Evolutionary conservation across 805 yeast genomes (phyloP), one percentile per base, ranked within the genome.

Genomic region (Wickerhamomyces subpelliculosus): DNA sequence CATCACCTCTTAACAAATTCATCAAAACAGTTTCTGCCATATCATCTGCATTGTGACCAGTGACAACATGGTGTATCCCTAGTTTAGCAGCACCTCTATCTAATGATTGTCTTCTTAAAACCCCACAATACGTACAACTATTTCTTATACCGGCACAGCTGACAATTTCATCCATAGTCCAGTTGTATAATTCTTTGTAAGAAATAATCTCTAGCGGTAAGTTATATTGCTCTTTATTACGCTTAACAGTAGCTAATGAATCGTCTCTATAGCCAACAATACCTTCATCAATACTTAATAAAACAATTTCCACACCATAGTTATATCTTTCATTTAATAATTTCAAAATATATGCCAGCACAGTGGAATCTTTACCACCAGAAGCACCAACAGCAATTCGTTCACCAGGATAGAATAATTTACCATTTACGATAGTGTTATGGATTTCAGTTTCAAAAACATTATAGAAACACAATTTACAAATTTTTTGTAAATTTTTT

Each of bases 101-200:
- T 34, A 93, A 64, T 0, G 98, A 97, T 62, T 93, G 99, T 49
- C 99, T 73, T 61, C 99, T 71, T 40, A 93, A 76, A 7, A 93
- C 98, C 35, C 99, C 99, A 67, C 99, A 93, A 56, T 93, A 93
- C 0, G 99, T 93, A 62, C 99, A 93, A 56, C 95, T 85, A 49
- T 87, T 87, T 57, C 95, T 72, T 27, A 85, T 81, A 7, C 97
- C 97, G 1, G 96, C 93, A 57, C 93, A 85, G 1, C 89, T 79
- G 2, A 93, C 99, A 36, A 93, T 87, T 52, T 87, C 94, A 65
- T 93, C 99, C 99, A 93, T 93, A 11, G 95, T 86, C 99, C 99
- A 93, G 53, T 89, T 80, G 58, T 93, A 93, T 12, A 93, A 67
- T 23, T 89, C 96, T 46, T 78, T 78, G 52, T 93, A 93, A 12